Conservation (phyloP, 2,329 filamentous ascomycete genomes). For the Monilinia vaccinii-corymbosi region DNA sequence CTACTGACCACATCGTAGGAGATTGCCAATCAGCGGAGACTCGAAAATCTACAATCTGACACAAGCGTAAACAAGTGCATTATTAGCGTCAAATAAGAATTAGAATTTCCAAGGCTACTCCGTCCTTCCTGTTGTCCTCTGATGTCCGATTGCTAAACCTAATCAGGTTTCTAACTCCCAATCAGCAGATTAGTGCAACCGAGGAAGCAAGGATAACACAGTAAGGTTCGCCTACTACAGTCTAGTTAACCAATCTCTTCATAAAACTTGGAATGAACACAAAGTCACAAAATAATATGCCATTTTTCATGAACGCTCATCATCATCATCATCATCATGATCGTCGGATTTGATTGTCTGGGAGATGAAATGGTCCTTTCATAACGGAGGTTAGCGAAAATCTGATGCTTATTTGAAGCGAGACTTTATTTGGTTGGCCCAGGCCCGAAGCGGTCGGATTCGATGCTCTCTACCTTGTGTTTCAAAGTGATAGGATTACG, state of each 20-base stretch:
- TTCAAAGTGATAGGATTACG: constrained; percentile 17
- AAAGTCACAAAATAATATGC: background rate
- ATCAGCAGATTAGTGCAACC: background rate
- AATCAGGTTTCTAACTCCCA: background rate
- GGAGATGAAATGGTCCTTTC: constrained; percentile 19
- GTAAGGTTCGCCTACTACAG: background rate
- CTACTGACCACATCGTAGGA: background rate
- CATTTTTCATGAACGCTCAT: background rate
- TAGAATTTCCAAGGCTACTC: background rate
- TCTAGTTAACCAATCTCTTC: background rate
- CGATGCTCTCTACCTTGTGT: constrained; percentile 13
- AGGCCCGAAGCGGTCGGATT: constrained; percentile 9
- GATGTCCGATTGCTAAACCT: background rate
- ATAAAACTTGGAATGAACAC: background rate
- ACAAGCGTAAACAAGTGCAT: background rate
- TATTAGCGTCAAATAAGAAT: background rate
- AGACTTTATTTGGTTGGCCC: constrained; percentile 7
- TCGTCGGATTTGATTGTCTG: constrained; percentile 7
- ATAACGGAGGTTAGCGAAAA: constrained; percentile 17
- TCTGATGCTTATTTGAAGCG: constrained; percentile 8
- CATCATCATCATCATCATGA: constrained; percentile 3
- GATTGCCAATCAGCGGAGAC: background rate
- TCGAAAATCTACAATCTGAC: background rate
- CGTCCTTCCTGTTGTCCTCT: background rate
- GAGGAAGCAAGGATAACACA: background rate